phyloP scores from a whole-genome alignment of 352 stramenopile genomes.

The Phytophthora crassamura region DNA sequence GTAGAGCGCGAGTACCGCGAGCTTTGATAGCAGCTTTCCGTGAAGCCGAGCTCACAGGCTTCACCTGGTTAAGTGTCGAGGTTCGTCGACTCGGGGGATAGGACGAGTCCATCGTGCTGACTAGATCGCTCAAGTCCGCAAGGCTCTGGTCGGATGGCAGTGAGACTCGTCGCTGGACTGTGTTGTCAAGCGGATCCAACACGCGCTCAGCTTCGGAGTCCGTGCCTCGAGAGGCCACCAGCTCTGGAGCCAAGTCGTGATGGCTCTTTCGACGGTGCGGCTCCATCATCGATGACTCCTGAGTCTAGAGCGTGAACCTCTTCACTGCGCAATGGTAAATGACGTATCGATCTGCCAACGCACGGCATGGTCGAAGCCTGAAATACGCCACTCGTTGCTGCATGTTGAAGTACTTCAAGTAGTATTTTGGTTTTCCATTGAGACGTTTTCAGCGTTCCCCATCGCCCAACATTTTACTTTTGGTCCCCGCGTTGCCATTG shows the following conservation, averaged over 20 bases:
- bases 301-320: no score
- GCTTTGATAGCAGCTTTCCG: constrained; percentile 12
- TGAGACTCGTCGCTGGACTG: constrained; percentile 15
- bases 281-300: constrained; percentile 12
- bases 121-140: constrained; percentile 1
- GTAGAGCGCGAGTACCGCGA: neutral
- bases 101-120: constrained; percentile 9
- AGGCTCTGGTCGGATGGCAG: constrained; percentile 14
- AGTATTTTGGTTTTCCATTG: no score
- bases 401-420: no score
- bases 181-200: neutral
- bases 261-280: constrained; percentile 12
- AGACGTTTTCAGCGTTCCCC: no score
- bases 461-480: no score
- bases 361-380: no score
- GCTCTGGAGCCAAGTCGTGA: constrained; percentile 8
- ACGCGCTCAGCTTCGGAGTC: constrained; percentile 9
- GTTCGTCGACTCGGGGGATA: neutral
- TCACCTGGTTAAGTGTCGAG: constrained; percentile 12
- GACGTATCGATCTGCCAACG: no score
- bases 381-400: no score
- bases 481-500: no score
- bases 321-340: no score
- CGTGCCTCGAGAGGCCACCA: neutral
- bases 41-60: constrained; percentile 4